Conservation (phyloP, 78 protist genomes). For the Speleostelium caveatum region DNA sequence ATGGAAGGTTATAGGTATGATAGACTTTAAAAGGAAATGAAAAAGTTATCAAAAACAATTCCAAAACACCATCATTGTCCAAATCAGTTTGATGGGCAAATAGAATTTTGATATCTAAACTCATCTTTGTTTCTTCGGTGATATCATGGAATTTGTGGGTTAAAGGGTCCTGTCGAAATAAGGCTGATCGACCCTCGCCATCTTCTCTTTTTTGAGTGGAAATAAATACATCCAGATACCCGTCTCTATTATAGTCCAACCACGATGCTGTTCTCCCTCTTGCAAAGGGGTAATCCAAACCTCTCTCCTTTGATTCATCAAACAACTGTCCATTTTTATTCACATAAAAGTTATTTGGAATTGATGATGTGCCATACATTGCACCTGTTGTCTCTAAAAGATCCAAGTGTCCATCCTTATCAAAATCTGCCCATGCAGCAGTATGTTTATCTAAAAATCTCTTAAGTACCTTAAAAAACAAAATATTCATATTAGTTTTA, state of each 20-base stretch:
- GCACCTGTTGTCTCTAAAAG: constrained; percentile 64
- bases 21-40: constrained; percentile 65
- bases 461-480: background rate
- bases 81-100: constrained; percentile 40
- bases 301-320: constrained; percentile 23
- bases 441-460: constrained; percentile 66
- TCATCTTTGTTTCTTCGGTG: background rate
- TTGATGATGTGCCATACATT: constrained; percentile 34
- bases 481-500: background rate
- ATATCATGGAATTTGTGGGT: constrained; percentile 16
- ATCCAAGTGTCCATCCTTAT: constrained; percentile 66
- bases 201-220: constrained; percentile 38
- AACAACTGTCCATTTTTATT: constrained; percentile 1
- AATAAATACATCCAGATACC: constrained; percentile 60
- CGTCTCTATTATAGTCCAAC: constrained; percentile 67
- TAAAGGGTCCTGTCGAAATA: constrained; percentile 4
- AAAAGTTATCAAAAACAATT: constrained; percentile 29
- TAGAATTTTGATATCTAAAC: constrained; percentile 7
- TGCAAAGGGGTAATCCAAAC: constrained; percentile 67
- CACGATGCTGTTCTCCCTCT: constrained; percentile 60
- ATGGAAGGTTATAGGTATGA: constrained; percentile 27
- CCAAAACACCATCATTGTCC: constrained; percentile 72
- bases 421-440: constrained; percentile 73
- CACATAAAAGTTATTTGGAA: constrained; percentile 35
- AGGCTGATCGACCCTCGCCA: constrained; percentile 32